Base-by-base conservation (phyloP, 768 basidiomycete species). In the Boletus tylopilopsis region DNA sequence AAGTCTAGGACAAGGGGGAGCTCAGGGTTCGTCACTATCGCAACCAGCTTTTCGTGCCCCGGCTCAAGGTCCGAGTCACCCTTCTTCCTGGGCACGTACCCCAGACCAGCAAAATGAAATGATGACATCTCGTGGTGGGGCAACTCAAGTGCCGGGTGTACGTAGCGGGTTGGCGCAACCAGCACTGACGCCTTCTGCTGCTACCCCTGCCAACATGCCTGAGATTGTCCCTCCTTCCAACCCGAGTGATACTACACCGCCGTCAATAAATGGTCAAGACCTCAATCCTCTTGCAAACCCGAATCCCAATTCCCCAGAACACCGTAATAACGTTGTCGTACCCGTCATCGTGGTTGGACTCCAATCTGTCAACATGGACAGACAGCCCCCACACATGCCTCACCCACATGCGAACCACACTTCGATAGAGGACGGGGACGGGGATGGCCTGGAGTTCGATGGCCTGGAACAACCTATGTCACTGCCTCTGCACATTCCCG, bases 341-440 rank as follows among this genome's bases (percentile, higher is more conserved):
- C 89, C 89, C 18, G 87, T 91, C 53, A 89, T 91, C 52, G 82
- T 91, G 47, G 88, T 91, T 23, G 89, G 89, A 9, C 69, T 91
- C 38, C 89, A 90, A 67, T 85, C 84, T 50, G 85, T 90, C 27
- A 77, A 79, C 60, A 67, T 75, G 57, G 74, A 73, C 49, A 66
- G 70, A 51, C 69, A 67, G 21, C 67, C 47, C 46, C 63, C 63
- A 47, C 54, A 54, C 23, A 42, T 39, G 22, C 52, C 57, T 45
- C 60, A 57, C 38, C 50, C 56, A 18, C 48, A 47, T 3, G 37
- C 33, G 15, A 46, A 59, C 40, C 57, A 47, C 22, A 8, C 49
- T 27, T 42, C 61, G 49, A 42, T 48, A 5, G 61, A 58, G 13
- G 59, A 57, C 21, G 66, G 62, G 19, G 61, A 64, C 34, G 64